These are phyloP conservation scores for Phytopythium cucurbitacearum DNA, from an alignment of 352 stramenopile genomes.

Conservation along the genomic window DNA sequence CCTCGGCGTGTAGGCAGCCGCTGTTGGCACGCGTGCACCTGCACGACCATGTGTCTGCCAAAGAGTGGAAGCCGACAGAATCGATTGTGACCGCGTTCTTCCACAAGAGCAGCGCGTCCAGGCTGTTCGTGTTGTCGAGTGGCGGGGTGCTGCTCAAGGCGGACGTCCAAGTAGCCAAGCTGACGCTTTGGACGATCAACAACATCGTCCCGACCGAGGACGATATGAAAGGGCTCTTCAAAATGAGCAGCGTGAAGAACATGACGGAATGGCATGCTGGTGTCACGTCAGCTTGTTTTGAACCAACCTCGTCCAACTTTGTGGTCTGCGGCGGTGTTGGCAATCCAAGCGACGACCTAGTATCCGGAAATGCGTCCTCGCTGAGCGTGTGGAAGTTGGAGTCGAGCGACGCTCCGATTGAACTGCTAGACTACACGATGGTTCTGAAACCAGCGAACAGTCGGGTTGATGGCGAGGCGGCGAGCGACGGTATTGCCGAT, in stretches of 20 bases:
- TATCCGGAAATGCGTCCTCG: constrained; percentile 42
- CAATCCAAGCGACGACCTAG: constrained; percentile 49
- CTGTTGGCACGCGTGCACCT: constrained; percentile 31
- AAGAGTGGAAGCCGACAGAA: constrained; percentile 34
- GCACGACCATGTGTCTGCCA: constrained; percentile 26
- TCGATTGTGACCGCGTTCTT: constrained; percentile 42
- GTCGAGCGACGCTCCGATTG: constrained; percentile 27
- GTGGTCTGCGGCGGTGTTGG: constrained; percentile 52
- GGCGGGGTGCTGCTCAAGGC: constrained; percentile 40
- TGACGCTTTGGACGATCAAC: constrained; percentile 36
- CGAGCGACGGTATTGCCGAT: constrained; percentile 1
- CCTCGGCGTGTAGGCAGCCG: not conserved
- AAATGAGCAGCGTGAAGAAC: constrained; percentile 34
- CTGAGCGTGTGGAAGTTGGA: constrained; percentile 61
- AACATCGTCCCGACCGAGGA: not conserved
- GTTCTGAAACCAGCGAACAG: constrained; percentile 26
- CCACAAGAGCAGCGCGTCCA: constrained; percentile 18
- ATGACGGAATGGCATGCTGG: constrained; percentile 58
- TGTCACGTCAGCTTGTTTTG: constrained; percentile 41
- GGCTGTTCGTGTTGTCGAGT: constrained; percentile 35
- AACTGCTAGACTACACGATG: constrained; percentile 71
- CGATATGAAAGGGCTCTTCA: constrained; percentile 22
- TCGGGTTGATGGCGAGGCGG: not conserved
- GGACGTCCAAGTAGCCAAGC: constrained; percentile 41
- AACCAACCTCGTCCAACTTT: constrained; percentile 26